Conservation (phyloP, 1,139 yeast genomes). For the Nakaseomyces bracarensis region DNA sequence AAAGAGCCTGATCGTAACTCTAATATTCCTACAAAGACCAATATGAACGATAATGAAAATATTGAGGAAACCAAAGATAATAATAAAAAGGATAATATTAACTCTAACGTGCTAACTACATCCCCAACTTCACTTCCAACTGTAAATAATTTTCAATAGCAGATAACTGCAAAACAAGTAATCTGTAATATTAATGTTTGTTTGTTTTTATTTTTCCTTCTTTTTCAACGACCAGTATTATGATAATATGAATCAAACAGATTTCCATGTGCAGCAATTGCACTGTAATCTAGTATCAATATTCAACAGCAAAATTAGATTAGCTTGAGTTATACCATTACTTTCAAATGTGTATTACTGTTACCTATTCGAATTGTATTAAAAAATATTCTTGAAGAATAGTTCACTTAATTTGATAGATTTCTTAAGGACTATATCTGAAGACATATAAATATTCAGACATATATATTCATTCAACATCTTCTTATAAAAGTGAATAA, state of each 20-base stretch:
- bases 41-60: background rate
- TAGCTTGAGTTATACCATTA: too few relatives aligned
- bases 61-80: background rate
- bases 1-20: conserved; percentile 5
- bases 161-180: too few relatives aligned
- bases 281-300: background rate
- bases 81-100: background rate
- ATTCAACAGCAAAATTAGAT: too few relatives aligned
- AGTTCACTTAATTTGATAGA: background rate
- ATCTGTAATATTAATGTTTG: background rate
- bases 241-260: background rate
- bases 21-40: background rate
- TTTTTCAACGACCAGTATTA: background rate
- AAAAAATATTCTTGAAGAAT: background rate
- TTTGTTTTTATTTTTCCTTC: background rate
- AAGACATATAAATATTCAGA: too few relatives aligned
- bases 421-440: background rate
- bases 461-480: too few relatives aligned
- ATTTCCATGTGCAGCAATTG: too few relatives aligned
- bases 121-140: background rate
- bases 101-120: background rate
- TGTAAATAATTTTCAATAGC: conserved; percentile 3
- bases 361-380: background rate
- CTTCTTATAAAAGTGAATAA: too few relatives aligned
- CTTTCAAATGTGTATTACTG: background rate